Base-by-base conservation (phyloP, 2,329 filamentous ascomycete genomes). In the Fusarium sp. region DNA sequence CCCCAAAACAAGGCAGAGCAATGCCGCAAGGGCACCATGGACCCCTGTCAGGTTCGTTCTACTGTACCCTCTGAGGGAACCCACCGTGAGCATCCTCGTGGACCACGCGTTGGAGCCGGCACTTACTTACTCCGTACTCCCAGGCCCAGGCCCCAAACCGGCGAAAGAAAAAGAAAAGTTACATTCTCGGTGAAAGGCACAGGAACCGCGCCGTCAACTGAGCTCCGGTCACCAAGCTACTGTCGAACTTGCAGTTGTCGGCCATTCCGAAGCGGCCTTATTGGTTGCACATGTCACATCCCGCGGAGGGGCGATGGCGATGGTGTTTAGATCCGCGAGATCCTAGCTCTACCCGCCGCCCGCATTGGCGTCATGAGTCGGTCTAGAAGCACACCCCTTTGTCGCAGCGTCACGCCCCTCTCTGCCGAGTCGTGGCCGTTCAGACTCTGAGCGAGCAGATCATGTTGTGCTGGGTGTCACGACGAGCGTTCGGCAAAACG, bases 271-370 rank as follows among this genome's bases (percentile, higher is more conserved):
- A 35, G n/a, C 58, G 50, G 48, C 56, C 66, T 66, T 59, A 76
- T 73, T 71, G 68, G 74, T 71, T 30, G 41, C 54, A 69, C 74
- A 78, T 77, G 76, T 76, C 68, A 71, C 71, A 72, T 79, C 72
- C 70, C 74, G 74, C 59, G 48, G 72, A 68, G 71, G 73, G 66
- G 71, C 68, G 68, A 72, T 66, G 64, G 69, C 70, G 34, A 58
- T 58, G 45, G 73, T 74, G 69, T 73, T 71, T 64, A 77, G 76
- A 77, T 78, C 70, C 70, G 67, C 71, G 63, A 75, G 70, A 75
- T 77, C 72, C 72, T 73, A 75, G 72, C 69, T 68, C 66, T 71
- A 23, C 27, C 50, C 72, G 65, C 60, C 61, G 59, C 66, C 60
- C 60, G 60, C 66, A 62, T 71, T 73, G 59, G 70, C 65, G 39